Conservation (phyloP, 2,329 filamentous ascomycete genomes). For the Sarocladiaceae sp. region DNA sequence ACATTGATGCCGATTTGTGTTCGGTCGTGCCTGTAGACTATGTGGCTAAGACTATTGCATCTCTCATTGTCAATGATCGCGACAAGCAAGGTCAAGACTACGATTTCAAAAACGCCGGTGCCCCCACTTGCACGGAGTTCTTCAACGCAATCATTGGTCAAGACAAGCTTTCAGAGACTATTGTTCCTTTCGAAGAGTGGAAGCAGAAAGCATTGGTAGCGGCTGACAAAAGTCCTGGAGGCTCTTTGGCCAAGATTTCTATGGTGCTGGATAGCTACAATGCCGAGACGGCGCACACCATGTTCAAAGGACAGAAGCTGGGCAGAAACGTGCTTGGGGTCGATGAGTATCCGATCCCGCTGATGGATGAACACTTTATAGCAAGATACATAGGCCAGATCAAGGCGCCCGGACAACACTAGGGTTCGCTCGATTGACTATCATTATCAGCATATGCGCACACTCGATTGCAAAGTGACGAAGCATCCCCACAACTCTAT, state of each 20-base stretch:
- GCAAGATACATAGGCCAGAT: conserved; percentile 5
- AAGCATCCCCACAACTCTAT: too few species aligned
- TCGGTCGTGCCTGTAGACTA: conserved; percentile 15
- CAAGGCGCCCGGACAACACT: neutral
- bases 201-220: conserved; percentile 7
- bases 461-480: too few species aligned
- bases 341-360: conserved; percentile 9
- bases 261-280: conserved; percentile 11
- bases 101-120: conserved; percentile 12
- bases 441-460: too few species aligned
- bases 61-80: conserved; percentile 10
- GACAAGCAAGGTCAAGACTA: conserved; percentile 11
- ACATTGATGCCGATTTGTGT: conserved; percentile 12
- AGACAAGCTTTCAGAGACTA: neutral
- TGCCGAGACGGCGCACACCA: conserved; percentile 8
- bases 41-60: conserved; percentile 12
- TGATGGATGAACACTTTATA: conserved; percentile 8
- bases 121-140: conserved; percentile 12
- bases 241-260: conserved; percentile 12
- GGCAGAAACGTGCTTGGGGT: conserved; percentile 11
- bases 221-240: conserved; percentile 8
- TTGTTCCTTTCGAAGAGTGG: conserved; percentile 10
- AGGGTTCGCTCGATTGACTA: too few species aligned
- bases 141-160: conserved; percentile 8
- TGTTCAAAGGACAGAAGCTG: conserved; percentile 11